Percentiles rank a stretch among this genome's conserved stretches.
Evolutionary conservation across 73 alveolate species (phyloP).

Genomic region (Effrenium voratum): DNA sequence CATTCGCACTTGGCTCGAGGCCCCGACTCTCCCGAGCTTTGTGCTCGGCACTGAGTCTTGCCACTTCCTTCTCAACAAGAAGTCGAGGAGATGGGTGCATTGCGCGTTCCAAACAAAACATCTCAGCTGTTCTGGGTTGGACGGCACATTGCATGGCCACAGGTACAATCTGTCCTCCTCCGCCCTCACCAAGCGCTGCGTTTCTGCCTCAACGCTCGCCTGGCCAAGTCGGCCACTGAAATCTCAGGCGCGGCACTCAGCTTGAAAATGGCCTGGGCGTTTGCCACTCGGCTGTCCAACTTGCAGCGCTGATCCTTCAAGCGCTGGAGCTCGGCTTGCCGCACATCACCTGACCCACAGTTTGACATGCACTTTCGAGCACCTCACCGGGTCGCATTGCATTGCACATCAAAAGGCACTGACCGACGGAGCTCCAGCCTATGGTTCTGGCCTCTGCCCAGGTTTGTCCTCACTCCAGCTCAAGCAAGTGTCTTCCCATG

Average conservation of each 20-base stretch:
- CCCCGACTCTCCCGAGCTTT: conserved; percentile 14
- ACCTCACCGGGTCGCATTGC: background rate
- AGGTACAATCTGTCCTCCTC: conserved; percentile 22
- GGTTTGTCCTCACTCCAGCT: conserved; percentile 18
- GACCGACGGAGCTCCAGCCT: background rate
- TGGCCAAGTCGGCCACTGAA: background rate
- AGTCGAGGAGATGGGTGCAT: too few species aligned
- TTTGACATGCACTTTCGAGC: background rate
- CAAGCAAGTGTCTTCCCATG: background rate
- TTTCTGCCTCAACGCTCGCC: conserved; percentile 59
- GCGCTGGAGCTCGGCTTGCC: conserved; percentile 17
- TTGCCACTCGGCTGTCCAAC: background rate
- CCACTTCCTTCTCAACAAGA: background rate
- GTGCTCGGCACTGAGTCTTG: background rate
- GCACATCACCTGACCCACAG: conserved; percentile 20
- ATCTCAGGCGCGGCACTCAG: background rate
- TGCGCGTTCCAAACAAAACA: too few species aligned
- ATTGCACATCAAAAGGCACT: background rate
- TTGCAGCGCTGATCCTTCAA: conserved; percentile 45
- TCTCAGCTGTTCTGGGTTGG: too few species aligned
- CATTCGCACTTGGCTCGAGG: too few species aligned
- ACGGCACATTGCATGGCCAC: too few species aligned
- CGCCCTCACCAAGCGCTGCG: conserved; percentile 43
- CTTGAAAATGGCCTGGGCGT: background rate
- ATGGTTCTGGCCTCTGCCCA: conserved; percentile 67